Evolutionary conservation across 208 protist species (phyloP), one percentile per base, ranked within the genome.

Genomic region (Leishmania amazonensis): DNA sequence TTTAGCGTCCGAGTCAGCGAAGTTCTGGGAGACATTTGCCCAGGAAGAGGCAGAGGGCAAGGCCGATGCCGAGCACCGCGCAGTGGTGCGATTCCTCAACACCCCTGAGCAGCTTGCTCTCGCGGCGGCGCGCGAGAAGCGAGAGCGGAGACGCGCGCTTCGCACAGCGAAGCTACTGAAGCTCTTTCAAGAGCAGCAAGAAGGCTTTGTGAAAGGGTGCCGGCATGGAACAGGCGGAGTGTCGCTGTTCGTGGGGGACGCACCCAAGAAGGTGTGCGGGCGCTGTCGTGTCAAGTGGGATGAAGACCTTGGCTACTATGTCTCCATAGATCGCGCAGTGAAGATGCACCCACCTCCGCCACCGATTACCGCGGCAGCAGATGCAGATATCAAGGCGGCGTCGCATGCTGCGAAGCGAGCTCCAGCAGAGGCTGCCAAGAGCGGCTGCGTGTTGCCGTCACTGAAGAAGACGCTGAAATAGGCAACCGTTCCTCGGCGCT

Each of bases 31-130:
- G 67, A 17, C 4, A 13, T 79, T 93, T 24, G 38, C 65, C 38
- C 51, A 45, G 70, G 65, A 76, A 31, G 91, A 89, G 75, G 45
- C 77, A 24, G 84, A 81, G n/a, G 72, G 53, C 51, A 83, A 78
- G 71, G 82, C 71, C 3, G 90, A 93, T 73, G 85, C 91, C 31
- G 87, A 93, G 83, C 87, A 86, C 6, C 79, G 88, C 6, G 94
- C 90, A 17, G 85, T 91, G 54, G 91, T 91, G 81, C 82, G 86
- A 17, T 96, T 96, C 67, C 78, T 92, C 62, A 95, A 94, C 85
- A 94, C 77, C 31, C 94, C 94, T 6, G 94, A 96, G 85, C 92
- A 96, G 82, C 86, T 94, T 47, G 90, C 90, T 35, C 53, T 95
- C 45, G 86, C 86, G 8, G 89, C 86, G 40, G 90, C 91, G 54